Conservation (phyloP, 192 early-diverging fungal species). For the Backusella australiensis region DNA sequence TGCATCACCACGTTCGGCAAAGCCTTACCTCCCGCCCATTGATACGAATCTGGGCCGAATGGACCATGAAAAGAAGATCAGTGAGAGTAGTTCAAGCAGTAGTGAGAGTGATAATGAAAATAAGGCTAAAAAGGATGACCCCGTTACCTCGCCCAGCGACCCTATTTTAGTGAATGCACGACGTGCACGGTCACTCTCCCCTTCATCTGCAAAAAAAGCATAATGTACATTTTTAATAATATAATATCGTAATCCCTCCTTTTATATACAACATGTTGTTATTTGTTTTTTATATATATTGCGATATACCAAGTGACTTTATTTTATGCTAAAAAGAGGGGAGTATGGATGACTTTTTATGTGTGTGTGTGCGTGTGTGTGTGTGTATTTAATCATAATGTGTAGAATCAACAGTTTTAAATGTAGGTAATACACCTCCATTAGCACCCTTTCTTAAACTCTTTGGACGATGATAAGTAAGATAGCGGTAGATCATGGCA, state of each 20-base stretch:
- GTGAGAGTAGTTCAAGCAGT: background rate
- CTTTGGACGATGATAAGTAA: slow-evolving; percentile 1
- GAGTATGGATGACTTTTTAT: background rate
- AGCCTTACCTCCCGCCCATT: slow-evolving; percentile 27
- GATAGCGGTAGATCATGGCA: slow-evolving; percentile 2
- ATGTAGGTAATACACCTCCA: slow-evolving; percentile 3
- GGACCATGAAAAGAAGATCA: background rate
- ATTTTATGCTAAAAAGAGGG: too few relatives aligned
- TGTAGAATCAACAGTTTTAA: background rate
- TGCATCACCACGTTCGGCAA: slow-evolving; percentile 16
- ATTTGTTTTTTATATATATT: background rate
- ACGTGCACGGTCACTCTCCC: slow-evolving; percentile 9
- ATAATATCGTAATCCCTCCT: background rate
- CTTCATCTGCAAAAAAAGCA: slow-evolving; percentile 7
- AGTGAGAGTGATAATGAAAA: background rate
- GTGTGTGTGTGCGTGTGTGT: background rate
- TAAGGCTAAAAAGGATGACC: background rate
- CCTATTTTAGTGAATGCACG: slow-evolving; percentile 8
- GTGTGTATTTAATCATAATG: slow-evolving; percentile 7
- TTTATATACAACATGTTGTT: background rate
- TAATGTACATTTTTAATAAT: slow-evolving; percentile 10
- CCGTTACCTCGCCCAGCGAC: background rate
- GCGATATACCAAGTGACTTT: background rate
- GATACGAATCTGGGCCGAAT: slow-evolving; percentile 19
- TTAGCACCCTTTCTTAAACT: background rate